Evolutionary conservation across 2,329 filamentous ascomycete genomes (phyloP), one percentile per base, ranked within the genome.

Genomic region (Botrytis medusae): DNA sequence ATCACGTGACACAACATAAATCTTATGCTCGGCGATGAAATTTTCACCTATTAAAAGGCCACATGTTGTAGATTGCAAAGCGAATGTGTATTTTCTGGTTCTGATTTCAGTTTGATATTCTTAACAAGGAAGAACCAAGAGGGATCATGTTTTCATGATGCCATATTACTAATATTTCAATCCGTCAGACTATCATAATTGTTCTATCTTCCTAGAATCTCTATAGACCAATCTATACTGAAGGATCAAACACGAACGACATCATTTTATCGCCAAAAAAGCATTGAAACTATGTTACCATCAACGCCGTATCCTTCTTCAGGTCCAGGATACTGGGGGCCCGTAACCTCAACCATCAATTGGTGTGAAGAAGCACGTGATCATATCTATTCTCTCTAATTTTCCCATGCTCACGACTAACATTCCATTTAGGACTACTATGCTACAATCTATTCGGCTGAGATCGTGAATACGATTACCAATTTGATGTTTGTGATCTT

Each of bases 351-450:
- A 32, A 65, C 63, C 20, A 65, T 65, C 20, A 65, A 65, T n/a
- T 65, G 63, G 63, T 65, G 63, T 20, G 63, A 65, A 65, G 63
- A 65, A 65, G 63, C 42, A 32, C 63, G 63, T 65, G n/a, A 5
- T 12, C 10, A 18, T 8, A 20, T 25, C 14, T 29, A 48, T 65
- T 46, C 29, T 25, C 22, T 29, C 29, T 2, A 8, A 18, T 18
- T 25, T n/a, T 34, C 14, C 29, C 1, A 10, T 18, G 4, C 8
- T 34, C 42, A 37, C 42, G 34, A 32, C 29, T 65, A 65, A 65
- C 29, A n/a, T 65, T 1, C 5, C 14, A 0, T 37, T 14, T 4
- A 65, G 63, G 63, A 65, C 44, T 65, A 65, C 63, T 65, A 65
- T 34, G 63, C 63, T 22, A 65, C 63, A 16, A 48, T 65, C 42